phyloP scores from a whole-genome alignment of 257 asterid species.

The Solanum piurae region DNA sequence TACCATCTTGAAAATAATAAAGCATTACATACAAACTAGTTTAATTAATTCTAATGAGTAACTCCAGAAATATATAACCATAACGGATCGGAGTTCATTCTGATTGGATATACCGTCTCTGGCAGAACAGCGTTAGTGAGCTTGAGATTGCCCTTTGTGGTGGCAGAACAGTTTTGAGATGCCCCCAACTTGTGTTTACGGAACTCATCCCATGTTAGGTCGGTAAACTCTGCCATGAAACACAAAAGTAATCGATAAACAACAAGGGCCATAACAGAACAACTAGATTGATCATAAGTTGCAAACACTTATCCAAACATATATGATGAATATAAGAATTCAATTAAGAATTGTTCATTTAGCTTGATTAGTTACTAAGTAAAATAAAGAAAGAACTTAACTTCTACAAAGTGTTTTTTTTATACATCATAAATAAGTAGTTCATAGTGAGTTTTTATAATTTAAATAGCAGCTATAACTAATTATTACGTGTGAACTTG shows the following conservation, averaged over 20 bases:
- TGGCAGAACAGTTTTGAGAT: conserved; percentile 97
- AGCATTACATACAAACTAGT: neutral
- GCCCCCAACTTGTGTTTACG: conserved; percentile 67
- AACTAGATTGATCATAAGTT: neutral
- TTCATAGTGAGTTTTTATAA: neutral
- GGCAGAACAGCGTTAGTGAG: conserved; percentile 50
- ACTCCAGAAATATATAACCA: neutral
- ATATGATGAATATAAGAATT: neutral
- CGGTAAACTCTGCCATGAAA: conserved; percentile 56
- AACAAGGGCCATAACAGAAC: neutral
- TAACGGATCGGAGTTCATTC: neutral
- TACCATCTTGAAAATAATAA: neutral
- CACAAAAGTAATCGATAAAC: neutral
- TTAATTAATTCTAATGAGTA: neutral
- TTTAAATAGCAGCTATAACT: neutral
- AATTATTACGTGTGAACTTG: neutral
- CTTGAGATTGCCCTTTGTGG: conserved; percentile 69
- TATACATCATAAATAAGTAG: neutral
- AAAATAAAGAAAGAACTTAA: neutral
- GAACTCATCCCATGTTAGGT: conserved; percentile 96
- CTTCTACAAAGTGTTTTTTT: neutral
- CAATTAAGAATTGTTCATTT: neutral
- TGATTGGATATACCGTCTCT: conserved; percentile 34
- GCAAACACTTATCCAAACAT: neutral
- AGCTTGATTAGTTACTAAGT: neutral